These are phyloP conservation scores for Aspergillus glaucus DNA, from an alignment of 2,329 filamentous ascomycete species.

Conservation along the genomic window DNA sequence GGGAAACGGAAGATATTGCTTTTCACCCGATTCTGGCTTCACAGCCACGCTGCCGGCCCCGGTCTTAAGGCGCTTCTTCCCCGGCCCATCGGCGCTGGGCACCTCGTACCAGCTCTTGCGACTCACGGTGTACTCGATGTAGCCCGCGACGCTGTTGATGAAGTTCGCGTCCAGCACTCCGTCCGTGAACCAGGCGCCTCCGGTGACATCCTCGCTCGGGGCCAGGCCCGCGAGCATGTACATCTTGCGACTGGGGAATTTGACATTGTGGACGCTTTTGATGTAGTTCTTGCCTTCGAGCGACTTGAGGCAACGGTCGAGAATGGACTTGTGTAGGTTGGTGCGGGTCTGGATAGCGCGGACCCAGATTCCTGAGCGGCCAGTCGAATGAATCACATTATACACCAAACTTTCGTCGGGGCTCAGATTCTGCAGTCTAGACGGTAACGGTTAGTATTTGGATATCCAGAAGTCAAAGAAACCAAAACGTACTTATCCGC, in stretches of 20 bases:
- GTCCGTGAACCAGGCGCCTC: constrained; percentile 91
- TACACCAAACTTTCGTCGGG: constrained; percentile 80
- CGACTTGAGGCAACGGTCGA: constrained; percentile 76
- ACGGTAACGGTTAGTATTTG: constrained; percentile 7
- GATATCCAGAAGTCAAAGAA: neutral
- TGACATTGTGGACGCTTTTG: constrained; percentile 83
- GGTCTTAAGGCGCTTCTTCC: constrained; percentile 38
- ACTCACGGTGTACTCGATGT: constrained; percentile 69
- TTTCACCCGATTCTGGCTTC: constrained; percentile 22
- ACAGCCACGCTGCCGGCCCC: constrained; percentile 25
- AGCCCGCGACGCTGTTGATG: constrained; percentile 67
- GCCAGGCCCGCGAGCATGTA: constrained; percentile 84
- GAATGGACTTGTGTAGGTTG: constrained; percentile 74
- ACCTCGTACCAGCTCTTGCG: constrained; percentile 63
- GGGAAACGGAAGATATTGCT: constrained; percentile 46
- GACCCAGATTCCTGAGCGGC: constrained; percentile 83
- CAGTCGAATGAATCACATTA: constrained; percentile 78
- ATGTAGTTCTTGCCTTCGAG: constrained; percentile 78
- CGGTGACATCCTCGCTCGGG: constrained; percentile 83
- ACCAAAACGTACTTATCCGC: constrained; percentile 39
- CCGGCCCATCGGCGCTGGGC: constrained; percentile 24
- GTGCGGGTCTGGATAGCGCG: constrained; percentile 74
- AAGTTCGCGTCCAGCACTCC: constrained; percentile 84
- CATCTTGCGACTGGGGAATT: constrained; percentile 86
- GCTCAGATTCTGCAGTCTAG: constrained; percentile 41